Evolutionary conservation across 495 filamentous ascomycete species (phyloP).

Genomic region (Aspergillus hancockii): DNA sequence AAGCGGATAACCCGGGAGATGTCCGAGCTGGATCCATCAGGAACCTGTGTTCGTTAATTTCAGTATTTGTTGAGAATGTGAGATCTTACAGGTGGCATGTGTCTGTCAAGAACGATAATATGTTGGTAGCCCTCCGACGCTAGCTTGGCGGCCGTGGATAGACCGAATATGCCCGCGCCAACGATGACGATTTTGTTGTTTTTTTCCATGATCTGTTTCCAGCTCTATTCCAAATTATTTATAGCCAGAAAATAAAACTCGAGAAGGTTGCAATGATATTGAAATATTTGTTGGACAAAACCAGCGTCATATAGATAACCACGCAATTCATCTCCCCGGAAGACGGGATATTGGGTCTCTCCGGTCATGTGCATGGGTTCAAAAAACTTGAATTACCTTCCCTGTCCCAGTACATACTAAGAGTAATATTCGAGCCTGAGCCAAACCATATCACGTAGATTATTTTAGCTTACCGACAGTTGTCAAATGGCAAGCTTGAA

Average conservation of each 20-base stretch:
- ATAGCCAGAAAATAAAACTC: neutral
- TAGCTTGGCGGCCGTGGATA: conserved; percentile 15
- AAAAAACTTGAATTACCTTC: too few relatives aligned
- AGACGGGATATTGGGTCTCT: too few relatives aligned
- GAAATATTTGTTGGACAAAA: neutral
- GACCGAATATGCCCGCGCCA: conserved; percentile 17
- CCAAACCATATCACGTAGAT: too few relatives aligned
- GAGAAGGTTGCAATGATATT: neutral
- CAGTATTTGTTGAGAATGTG: neutral
- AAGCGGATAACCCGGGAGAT: conserved; percentile 18
- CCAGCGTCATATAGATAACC: too few relatives aligned
- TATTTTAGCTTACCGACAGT: too few relatives aligned
- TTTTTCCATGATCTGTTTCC: neutral
- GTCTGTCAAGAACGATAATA: conserved; percentile 13
- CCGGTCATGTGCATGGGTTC: too few relatives aligned
- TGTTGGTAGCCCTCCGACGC: conserved; percentile 13
- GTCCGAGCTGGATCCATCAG: conserved; percentile 15
- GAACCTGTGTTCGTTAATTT: neutral
- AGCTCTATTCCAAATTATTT: neutral
- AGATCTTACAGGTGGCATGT: conserved; percentile 13
- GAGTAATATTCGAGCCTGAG: too few relatives aligned
- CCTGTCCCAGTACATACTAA: too few relatives aligned
- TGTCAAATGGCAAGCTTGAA: too few relatives aligned
- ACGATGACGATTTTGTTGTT: conserved; percentile 9
- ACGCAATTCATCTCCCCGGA: too few relatives aligned